Conservation (phyloP, 495 filamentous ascomycete genomes). For the Neurospora sp. region DNA sequence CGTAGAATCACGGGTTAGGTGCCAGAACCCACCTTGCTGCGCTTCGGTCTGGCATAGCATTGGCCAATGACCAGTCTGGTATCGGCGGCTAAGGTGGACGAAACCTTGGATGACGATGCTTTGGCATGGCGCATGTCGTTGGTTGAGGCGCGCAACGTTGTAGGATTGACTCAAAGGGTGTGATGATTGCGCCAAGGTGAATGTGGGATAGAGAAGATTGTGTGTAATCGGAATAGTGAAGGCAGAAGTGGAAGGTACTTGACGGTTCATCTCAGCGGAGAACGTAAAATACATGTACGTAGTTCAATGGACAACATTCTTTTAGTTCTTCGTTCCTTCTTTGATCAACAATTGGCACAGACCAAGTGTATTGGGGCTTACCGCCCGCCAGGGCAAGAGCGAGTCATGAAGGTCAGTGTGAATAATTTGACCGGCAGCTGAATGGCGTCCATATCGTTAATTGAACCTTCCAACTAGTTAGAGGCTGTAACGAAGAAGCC, state of each 20-base stretch:
- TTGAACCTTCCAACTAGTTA: neutral
- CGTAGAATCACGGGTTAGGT: neutral
- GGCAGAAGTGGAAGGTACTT: neutral
- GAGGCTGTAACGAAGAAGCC: neutral
- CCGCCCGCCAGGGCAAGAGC: neutral
- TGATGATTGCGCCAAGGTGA: neutral
- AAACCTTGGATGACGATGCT: neutral
- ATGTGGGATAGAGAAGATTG: neutral
- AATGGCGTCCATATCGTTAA: neutral
- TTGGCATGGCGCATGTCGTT: neutral
- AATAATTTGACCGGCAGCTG: neutral
- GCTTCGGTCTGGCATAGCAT: neutral
- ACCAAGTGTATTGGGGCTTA: neutral
- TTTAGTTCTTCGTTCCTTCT: neutral
- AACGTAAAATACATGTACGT: neutral
- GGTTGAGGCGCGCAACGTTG: neutral
- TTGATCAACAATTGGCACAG: neutral
- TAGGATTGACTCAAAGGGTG: neutral
- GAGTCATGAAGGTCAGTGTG: neutral
- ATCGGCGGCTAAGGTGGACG: neutral
- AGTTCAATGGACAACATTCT: neutral
- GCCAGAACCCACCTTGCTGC: neutral
- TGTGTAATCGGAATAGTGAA: neutral
- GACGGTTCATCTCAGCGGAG: neutral
- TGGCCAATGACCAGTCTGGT: neutral